Evolutionary conservation across 2,329 filamentous ascomycete genomes (phyloP), one percentile per base, ranked within the genome.

Genomic region (Fusarium sp.): DNA sequence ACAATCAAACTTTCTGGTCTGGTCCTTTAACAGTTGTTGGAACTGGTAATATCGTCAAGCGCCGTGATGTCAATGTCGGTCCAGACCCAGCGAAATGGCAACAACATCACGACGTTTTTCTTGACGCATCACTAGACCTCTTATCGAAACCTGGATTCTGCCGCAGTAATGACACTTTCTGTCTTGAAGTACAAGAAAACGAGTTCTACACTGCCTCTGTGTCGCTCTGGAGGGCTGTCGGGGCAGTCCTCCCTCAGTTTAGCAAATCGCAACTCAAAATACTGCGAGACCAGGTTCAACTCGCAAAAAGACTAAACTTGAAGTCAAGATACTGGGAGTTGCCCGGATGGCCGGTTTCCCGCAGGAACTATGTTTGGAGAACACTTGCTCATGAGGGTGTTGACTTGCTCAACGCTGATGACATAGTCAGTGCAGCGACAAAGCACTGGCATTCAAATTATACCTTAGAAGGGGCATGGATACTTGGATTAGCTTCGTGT

Each of bases 141-240:
- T 71, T 84, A 1, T 61, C 34, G 0, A 40, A 17, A 0, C 60
- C 60, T 0, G 71, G 66, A 2, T 66, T 63, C 15, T 63, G 69
- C 5, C 45, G 33, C 17, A 47, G 13, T 10, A 65, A 65, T 14
- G 62, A 64, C 17, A 57, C 31, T 2, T 47, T 40, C 17, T 70
- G 69, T 24, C 46, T 42, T 7, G 49, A 57, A 2, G 59, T 67
- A 1, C 42, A 57, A 28, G 69, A 73, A 36, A 73, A 73, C 19
- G 92, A 91, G 73, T 91, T 88, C 6, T 90, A 88, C 78, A 92
- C 91, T 74, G 89, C 90, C 21, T 89, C 86, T 15, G 84, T 85
- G 1, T 84, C 86, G 15, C 88, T 92, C 70, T 79, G 76, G 26
- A 72, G 76, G 7, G 75, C 83, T 1, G 80, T 92, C 7, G 90